These are phyloP conservation scores for Leccinum broughii DNA, from an alignment of 768 basidiomycete species.

Conservation along the genomic window DNA sequence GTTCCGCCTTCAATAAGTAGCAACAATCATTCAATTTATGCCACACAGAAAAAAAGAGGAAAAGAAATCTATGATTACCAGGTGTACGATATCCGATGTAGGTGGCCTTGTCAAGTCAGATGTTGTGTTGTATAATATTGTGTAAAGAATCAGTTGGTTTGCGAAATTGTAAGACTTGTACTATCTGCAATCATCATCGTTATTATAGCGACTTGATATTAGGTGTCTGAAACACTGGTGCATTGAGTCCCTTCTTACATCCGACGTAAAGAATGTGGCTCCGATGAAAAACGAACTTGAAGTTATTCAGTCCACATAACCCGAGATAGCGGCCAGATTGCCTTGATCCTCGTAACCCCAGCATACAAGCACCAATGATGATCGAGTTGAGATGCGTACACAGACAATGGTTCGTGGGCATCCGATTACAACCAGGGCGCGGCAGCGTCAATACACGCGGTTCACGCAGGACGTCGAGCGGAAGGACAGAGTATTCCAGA, in stretches of 20 bases:
- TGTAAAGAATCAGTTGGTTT: neutral
- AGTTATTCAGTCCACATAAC: too few species aligned
- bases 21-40: neutral
- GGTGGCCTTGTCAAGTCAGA: neutral
- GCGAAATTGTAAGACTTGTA: neutral
- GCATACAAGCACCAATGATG: too few species aligned
- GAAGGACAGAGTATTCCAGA: neutral
- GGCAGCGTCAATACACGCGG: neutral
- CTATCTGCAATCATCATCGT: neutral
- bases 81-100: neutral
- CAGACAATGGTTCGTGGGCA: neutral
- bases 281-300: too few species aligned
- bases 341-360: too few species aligned
- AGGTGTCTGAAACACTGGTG: neutral
- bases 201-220: neutral
- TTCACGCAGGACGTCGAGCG: neutral
- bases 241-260: neutral
- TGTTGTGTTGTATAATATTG: neutral
- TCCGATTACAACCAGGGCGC: neutral
- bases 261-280: too few species aligned
- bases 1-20: neutral
- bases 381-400: neutral
- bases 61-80: neutral
- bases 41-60: neutral
- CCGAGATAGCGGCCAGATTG: too few species aligned